Evolutionary conservation across 1,284 basidiomycete species (phyloP).

Genomic region (Heterobasidion annosum): DNA sequence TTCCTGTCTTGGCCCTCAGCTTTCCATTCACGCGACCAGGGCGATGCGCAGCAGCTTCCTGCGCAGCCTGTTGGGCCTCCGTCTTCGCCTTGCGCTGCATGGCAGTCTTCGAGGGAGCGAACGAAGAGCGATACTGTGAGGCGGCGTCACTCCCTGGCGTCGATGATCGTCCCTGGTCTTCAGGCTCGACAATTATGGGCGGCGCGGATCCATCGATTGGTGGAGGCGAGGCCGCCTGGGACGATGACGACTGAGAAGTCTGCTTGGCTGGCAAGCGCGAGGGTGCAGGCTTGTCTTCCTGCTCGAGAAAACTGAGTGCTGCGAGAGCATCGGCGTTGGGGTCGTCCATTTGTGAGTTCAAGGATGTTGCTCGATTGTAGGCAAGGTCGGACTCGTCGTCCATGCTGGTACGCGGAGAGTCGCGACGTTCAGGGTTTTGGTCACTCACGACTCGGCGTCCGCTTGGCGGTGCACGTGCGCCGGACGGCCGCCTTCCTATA

Average conservation of each 20-base stretch:
- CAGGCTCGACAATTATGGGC: constrained; percentile 17
- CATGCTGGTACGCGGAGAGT: constrained; percentile 13
- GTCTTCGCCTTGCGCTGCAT: constrained; percentile 75
- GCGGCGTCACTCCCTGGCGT: constrained; percentile 19
- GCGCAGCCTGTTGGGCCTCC: constrained; percentile 74
- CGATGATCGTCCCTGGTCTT: constrained; percentile 13
- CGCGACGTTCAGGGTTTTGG: constrained; percentile 4
- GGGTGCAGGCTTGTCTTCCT: constrained; percentile 29
- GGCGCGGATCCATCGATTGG: constrained; percentile 15
- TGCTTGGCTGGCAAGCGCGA: constrained; percentile 12
- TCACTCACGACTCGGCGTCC: constrained; percentile 7
- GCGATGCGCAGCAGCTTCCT: constrained; percentile 61
- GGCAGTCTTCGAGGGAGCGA: constrained; percentile 75
- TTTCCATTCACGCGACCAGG: constrained; percentile 67
- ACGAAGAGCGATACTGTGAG: constrained; percentile 63
- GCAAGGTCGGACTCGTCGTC: constrained; percentile 5
- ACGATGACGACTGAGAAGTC: constrained; percentile 9
- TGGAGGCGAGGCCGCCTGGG: constrained; percentile 7
- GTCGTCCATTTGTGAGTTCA: constrained; percentile 25
- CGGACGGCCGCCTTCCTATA: constrained; percentile 46
- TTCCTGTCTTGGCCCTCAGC: constrained; percentile 33
- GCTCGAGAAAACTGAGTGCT: constrained; percentile 65
- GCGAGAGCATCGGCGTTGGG: constrained; percentile 64
- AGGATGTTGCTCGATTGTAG: constrained; percentile 7
- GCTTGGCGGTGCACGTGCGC: constrained; percentile 68